phyloP scores from a whole-genome alignment of 306 rosid genomes.

The Sesbania bispinosa region DNA sequence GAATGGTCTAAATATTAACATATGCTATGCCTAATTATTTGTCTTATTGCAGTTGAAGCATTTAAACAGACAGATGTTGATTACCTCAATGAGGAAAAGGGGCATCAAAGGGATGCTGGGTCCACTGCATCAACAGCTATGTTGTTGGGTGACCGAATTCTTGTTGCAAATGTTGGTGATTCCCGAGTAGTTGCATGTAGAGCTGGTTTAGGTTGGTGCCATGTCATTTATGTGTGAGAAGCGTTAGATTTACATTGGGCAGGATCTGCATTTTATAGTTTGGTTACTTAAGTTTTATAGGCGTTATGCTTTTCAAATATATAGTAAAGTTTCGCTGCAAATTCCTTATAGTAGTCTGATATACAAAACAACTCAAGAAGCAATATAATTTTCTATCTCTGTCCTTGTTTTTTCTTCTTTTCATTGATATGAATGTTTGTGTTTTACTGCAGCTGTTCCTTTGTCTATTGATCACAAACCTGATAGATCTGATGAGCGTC shows the following conservation, averaged over 20 bases:
- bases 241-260: constrained; percentile 20
- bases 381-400: neutral
- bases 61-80: constrained; percentile 79
- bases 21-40: constrained; percentile 7
- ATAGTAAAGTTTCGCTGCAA: neutral
- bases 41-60: constrained; percentile 59
- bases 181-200: constrained; percentile 85
- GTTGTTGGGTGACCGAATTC: constrained; percentile 70
- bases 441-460: constrained; percentile 58
- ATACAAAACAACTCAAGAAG: neutral
- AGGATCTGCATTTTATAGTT: constrained; percentile 12
- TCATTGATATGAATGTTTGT: constrained; percentile 5
- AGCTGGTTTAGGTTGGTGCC: constrained; percentile 81
- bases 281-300: neutral
- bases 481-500: constrained; percentile 83
- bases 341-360: constrained; percentile 1
- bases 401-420: neutral
- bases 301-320: neutral
- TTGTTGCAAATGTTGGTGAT: constrained; percentile 96
- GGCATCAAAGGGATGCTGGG: constrained; percentile 81
- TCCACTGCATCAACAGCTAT: constrained; percentile 91
- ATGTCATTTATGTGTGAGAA: constrained; percentile 27
- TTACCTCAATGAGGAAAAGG: constrained; percentile 74
- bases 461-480: constrained; percentile 87
- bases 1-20: constrained; percentile 20